A percentile compares a stretch with the other conserved stretches of the same genome.
Conservation (phyloP, 441 rosid species). For the Croton laevigatus region DNA sequence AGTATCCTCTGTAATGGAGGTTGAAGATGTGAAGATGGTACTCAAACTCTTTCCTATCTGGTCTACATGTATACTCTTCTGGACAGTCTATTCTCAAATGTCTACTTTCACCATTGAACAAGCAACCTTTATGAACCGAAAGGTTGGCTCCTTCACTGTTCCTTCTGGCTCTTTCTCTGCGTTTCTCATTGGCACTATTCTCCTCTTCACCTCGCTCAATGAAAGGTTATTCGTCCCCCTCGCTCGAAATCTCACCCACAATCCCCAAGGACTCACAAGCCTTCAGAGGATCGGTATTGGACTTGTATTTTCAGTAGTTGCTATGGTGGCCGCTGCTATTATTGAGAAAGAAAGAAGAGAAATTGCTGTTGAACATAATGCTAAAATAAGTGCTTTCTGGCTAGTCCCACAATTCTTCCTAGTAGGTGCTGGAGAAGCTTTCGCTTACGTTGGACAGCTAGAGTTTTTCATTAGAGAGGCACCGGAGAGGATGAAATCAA, state of each 20-base stretch:
- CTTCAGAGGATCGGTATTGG: conserved; percentile 83
- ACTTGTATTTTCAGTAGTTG: conserved; percentile 53
- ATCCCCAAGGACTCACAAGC: conserved; percentile 67
- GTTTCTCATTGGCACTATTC: conserved; percentile 57
- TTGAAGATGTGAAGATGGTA: conserved; percentile 84
- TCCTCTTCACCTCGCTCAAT: conserved; percentile 80
- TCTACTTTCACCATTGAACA: conserved; percentile 85
- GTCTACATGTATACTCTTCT: conserved; percentile 82
- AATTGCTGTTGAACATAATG: conserved; percentile 22
- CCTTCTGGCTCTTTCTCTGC: conserved; percentile 70
- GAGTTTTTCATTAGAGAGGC: conserved; percentile 91
- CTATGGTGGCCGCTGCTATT: conserved; percentile 67
- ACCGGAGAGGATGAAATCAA: conserved; percentile 84
- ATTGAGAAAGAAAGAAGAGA: conserved; percentile 59
- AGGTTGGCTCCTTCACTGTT: conserved; percentile 47
- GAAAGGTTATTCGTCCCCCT: conserved; percentile 73
- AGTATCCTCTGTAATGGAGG: conserved; percentile 67
- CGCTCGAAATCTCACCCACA: conserved; percentile 51
- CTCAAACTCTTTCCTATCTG: conserved; percentile 72
- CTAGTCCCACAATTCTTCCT: conserved; percentile 71
- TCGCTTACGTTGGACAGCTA: conserved; percentile 89
- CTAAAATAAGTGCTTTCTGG: conserved; percentile 64
- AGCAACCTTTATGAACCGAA: conserved; percentile 66
- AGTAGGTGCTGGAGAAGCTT: conserved; percentile 88
- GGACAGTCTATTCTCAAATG: conserved; percentile 93